phyloP scores from a whole-genome alignment of 129 eudicot species.

The Apium graveolens region DNA sequence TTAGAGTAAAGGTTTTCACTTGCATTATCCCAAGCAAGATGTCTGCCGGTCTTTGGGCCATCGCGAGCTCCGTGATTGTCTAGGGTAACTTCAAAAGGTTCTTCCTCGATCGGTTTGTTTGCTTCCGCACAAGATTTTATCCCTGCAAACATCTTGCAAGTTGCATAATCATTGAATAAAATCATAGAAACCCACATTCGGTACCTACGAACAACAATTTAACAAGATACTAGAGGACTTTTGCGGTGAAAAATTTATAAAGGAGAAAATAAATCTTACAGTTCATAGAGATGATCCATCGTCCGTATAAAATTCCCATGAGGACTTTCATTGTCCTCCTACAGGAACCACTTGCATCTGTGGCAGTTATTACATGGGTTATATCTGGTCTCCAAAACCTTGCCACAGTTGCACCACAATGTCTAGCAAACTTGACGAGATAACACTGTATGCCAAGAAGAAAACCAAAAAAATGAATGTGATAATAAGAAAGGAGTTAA shows the following conservation, averaged over 20 bases:
- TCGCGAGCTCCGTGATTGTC: conserved; percentile 47
- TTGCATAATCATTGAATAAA: not conserved
- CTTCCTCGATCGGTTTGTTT: conserved; percentile 31
- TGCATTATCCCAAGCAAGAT: conserved; percentile 30
- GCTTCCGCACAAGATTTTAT: conserved; percentile 37
- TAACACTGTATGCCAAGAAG: conserved; percentile 33
- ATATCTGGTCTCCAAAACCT: conserved; percentile 63
- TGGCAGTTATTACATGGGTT: conserved; percentile 85
- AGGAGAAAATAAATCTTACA: conserved; percentile 38
- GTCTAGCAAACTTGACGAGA: conserved; percentile 51
- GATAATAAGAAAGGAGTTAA: not conserved
- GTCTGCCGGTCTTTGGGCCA: conserved; percentile 52
- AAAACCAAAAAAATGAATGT: not conserved
- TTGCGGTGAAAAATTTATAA: not conserved
- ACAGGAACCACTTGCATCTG: conserved; percentile 74
- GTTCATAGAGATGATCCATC: conserved; percentile 62
- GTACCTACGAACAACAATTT: not conserved
- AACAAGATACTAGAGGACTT: not conserved
- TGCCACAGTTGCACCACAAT: conserved; percentile 51
- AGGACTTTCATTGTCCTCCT: conserved; percentile 73
- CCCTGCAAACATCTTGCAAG: conserved; percentile 26
- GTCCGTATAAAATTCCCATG: conserved; percentile 78
- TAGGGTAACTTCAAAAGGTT: conserved; percentile 39
- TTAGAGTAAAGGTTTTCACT: conserved; percentile 8
- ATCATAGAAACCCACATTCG: not conserved